A percentile compares a stretch with the other conserved stretches of the same genome.
phyloP scores from a whole-genome alignment of 2,329 filamentous ascomycete genomes.

The Penicillium sp. region DNA sequence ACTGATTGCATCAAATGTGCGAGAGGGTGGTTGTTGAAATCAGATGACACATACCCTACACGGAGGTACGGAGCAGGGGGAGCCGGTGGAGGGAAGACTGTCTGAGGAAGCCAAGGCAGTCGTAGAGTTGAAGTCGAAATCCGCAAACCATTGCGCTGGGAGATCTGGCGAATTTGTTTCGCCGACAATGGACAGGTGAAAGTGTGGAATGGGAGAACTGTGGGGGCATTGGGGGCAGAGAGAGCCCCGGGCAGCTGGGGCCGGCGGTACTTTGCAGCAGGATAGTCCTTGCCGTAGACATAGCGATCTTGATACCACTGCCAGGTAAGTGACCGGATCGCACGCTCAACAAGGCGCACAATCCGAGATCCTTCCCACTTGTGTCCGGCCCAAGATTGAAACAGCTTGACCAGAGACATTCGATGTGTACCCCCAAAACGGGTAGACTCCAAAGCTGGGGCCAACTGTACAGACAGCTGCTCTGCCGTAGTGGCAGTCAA shows the following conservation, averaged over 20 bases:
- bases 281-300: conserved; percentile 60
- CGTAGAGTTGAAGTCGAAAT: conserved; percentile 90
- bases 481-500: conserved; percentile 60
- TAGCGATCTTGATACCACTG: conserved; percentile 87
- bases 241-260: conserved; percentile 73
- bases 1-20: conserved; percentile 99
- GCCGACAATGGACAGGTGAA: conserved; percentile 94
- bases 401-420: conserved; percentile 37
- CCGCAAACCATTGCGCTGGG: conserved; percentile 87
- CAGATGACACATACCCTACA: conserved; percentile 93
- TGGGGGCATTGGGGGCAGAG: conserved; percentile 82
- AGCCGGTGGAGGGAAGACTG: conserved; percentile 80
- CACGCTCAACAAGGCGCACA: conserved; percentile 80
- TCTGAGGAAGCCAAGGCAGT: conserved; percentile 79
- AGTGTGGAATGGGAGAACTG: conserved; percentile 94
- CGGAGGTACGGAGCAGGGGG: conserved; percentile 84
- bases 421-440: conserved; percentile 28
- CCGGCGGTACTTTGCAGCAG: conserved; percentile 65
- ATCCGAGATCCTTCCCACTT: conserved; percentile 88
- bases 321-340: conserved; percentile 74
- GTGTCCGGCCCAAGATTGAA: conserved; percentile 67
- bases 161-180: conserved; percentile 89
- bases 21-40: conserved; percentile 97
- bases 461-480: conserved; percentile 53
- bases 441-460: conserved; percentile 32